Conservation (phyloP, 129 eudicot species). For the Pulicaria dysenterica region DNA sequence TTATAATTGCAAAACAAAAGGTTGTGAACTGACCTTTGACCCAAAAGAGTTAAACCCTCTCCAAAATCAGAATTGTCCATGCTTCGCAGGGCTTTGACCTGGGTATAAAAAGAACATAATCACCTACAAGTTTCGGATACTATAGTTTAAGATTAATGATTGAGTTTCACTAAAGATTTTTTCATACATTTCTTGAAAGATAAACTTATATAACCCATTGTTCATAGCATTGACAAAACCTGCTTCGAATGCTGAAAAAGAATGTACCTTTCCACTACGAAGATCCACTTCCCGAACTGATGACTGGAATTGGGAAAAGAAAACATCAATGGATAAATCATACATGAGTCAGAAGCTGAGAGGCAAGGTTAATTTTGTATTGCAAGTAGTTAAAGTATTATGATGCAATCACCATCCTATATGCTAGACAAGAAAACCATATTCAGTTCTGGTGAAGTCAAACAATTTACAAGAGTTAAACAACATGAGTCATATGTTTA, state of each 20-base stretch:
- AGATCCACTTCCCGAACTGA: slow-evolving; percentile 83
- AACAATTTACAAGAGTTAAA: slow-evolving; percentile 8
- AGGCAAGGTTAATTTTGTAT: neutral
- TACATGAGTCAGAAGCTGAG: slow-evolving; percentile 21
- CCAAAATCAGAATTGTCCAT: slow-evolving; percentile 69
- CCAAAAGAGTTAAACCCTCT: slow-evolving; percentile 91
- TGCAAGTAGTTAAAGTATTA: slow-evolving; percentile 5
- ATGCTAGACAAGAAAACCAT: neutral
- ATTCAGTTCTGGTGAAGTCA: neutral
- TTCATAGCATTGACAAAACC: slow-evolving; percentile 13
- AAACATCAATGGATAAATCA: slow-evolving; percentile 20
- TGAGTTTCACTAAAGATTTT: neutral
- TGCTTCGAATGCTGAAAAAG: slow-evolving; percentile 12
- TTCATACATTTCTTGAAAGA: neutral
- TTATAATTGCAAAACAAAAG: slow-evolving; percentile 11
- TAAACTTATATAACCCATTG: neutral
- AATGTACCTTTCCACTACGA: slow-evolving; percentile 73
- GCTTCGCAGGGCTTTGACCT: slow-evolving; percentile 59
- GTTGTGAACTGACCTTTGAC: slow-evolving; percentile 55
- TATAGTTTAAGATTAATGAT: slow-evolving; percentile 4
- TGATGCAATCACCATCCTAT: slow-evolving; percentile 4
- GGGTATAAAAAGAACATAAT: slow-evolving; percentile 31
- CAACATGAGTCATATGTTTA: neutral
- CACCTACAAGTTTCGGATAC: slow-evolving; percentile 10
- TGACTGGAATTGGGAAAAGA: slow-evolving; percentile 56